These are phyloP conservation scores for Teunomyces aglyptinius DNA, from an alignment of 805 yeast species.

Conservation along the genomic window DNA sequence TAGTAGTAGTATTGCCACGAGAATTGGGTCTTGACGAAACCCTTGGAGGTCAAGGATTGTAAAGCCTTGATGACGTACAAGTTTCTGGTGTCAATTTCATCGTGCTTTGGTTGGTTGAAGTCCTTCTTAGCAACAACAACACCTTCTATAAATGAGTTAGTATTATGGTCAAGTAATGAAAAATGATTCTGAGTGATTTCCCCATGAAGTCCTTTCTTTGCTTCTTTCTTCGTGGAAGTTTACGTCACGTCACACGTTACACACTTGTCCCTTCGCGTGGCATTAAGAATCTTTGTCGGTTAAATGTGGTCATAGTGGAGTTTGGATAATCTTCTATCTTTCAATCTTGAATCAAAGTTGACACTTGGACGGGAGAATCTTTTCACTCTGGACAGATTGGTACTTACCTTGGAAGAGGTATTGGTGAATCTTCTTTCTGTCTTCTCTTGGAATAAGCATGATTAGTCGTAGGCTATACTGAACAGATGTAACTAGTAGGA, in stretches of 20 bases:
- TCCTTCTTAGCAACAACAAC: constrained; percentile 99
- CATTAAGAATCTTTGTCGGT: no score
- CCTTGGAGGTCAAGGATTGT: constrained; percentile 98
- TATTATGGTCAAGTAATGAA: constrained; percentile 13
- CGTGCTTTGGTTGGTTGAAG: constrained; percentile 96
- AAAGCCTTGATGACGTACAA: constrained; percentile 97
- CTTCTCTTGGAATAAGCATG: constrained; percentile 99
- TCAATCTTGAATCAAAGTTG: not conserved
- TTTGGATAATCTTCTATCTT: not conserved
- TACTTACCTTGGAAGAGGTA: constrained; percentile 97
- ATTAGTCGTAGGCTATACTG: constrained; percentile 7
- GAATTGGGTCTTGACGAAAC: constrained; percentile 99
- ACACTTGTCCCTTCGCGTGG: no score
- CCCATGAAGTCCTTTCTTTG: not conserved
- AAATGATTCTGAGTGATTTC: not conserved
- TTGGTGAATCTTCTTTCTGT: constrained; percentile 98
- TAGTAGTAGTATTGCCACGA: constrained; percentile 99
- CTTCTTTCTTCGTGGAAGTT: not conserved
- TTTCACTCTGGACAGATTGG: constrained; percentile 6
- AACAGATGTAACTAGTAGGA: constrained; percentile 4
- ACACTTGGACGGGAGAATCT: not conserved
- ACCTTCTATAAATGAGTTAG: constrained; percentile 74
- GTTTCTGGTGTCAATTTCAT: constrained; percentile 97
- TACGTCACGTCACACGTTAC: no score
- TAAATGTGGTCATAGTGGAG: not conserved